phyloP scores from a whole-genome alignment of 2,329 filamentous ascomycete genomes.

The Fonsecaea monophora region DNA sequence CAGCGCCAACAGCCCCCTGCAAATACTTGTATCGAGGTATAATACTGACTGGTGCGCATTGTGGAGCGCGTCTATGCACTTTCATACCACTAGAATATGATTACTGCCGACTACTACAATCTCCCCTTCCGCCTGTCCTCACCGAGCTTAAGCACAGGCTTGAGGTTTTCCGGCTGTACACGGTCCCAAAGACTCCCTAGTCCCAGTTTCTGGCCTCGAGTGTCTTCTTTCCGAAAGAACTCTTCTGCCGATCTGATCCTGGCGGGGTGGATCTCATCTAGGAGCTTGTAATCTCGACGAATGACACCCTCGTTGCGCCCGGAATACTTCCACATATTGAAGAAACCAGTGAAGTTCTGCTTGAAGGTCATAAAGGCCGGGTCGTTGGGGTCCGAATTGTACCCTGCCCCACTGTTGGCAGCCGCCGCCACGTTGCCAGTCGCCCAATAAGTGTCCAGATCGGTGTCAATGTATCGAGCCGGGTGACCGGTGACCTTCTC shows the following conservation, averaged over 20 bases:
- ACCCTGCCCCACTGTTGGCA: constrained; percentile 46
- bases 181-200: constrained; percentile 37
- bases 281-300: constrained; percentile 55
- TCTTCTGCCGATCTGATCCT: constrained; percentile 59
- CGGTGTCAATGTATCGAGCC: constrained; percentile 50
- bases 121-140: constrained; percentile 33
- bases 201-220: constrained; percentile 24
- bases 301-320: constrained; percentile 53
- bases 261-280: constrained; percentile 60
- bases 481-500: constrained; percentile 52
- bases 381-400: constrained; percentile 48
- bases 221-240: constrained; percentile 50
- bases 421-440: constrained; percentile 32
- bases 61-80: not conserved
- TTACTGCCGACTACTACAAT: constrained; percentile 19
- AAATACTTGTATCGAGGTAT: not conserved
- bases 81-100: not conserved
- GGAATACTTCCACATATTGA: constrained; percentile 55
- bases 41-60: not conserved
- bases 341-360: constrained; percentile 61
- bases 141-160: constrained; percentile 34
- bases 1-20: not conserved
- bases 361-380: constrained; percentile 49
- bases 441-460: constrained; percentile 47
- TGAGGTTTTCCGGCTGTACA: constrained; percentile 33